Conservation (phyloP, 306 rosid species). For the Cyclanthera cordifolia region DNA sequence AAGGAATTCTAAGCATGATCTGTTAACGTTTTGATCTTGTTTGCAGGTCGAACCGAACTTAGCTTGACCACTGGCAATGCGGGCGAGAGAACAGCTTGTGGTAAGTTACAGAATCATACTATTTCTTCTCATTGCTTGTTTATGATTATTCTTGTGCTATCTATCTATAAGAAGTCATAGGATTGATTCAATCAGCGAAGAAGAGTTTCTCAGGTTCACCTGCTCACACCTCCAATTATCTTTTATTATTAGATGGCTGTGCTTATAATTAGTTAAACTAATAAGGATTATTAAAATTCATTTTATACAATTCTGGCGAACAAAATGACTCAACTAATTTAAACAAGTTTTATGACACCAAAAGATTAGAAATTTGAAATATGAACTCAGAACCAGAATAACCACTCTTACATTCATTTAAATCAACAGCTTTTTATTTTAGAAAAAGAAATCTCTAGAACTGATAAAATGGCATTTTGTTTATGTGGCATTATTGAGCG, state of each 20-base stretch:
- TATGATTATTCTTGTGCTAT: not conserved
- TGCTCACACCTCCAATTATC: not conserved
- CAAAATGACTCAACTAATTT: not conserved
- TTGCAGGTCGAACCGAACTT: constrained; percentile 78
- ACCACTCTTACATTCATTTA: no score
- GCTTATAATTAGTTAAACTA: not conserved
- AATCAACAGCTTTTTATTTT: no score
- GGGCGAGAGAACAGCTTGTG: constrained; percentile 88
- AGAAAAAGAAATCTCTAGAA: no score
- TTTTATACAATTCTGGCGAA: not conserved
- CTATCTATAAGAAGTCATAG: not conserved
- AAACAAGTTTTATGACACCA: no score
- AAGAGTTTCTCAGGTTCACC: not conserved
- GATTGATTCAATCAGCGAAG: not conserved
- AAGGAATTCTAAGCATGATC: not conserved
- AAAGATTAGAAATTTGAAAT: no score
- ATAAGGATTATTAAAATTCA: not conserved
- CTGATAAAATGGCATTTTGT: no score
- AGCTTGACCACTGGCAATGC: constrained; percentile 93
- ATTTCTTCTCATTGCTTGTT: not conserved
- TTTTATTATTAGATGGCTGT: not conserved
- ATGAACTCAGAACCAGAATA: no score
- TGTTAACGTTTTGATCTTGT: not conserved
- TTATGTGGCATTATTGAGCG: no score
- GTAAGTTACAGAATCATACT: constrained; percentile 13